Evolutionary conservation across 371 early-diverging fungal species (phyloP).

Genomic region (Rhizopus delemar): DNA sequence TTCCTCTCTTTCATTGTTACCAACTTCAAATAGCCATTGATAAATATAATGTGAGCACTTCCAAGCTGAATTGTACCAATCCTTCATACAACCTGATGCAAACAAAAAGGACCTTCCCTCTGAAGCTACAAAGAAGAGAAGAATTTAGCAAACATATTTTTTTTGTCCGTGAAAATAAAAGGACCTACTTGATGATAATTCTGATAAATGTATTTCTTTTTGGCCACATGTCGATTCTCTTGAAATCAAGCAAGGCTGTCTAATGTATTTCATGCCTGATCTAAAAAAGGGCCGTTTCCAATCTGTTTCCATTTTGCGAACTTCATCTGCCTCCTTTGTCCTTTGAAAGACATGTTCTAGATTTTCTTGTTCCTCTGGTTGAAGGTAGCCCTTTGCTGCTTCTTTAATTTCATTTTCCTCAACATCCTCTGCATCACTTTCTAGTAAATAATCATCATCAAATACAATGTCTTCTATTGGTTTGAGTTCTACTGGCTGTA

Average conservation of each 20-base stretch:
- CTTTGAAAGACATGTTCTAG: background rate
- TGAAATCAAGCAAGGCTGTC: constrained; percentile 16
- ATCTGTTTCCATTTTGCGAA: background rate
- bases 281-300: constrained; percentile 21
- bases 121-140: constrained; percentile 3
- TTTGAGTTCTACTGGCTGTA: background rate
- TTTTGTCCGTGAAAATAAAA: background rate
- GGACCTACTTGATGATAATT: constrained; percentile 14
- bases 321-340: background rate
- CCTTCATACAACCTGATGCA: constrained; percentile 25
- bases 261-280: constrained; percentile 1
- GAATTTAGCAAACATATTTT: background rate
- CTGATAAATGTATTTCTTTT: constrained; percentile 30
- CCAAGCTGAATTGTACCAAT: constrained; percentile 42
- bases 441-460: background rate
- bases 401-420: background rate
- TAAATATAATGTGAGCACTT: constrained; percentile 39
- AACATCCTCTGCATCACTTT: background rate
- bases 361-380: background rate
- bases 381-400: background rate
- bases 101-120: constrained; percentile 34
- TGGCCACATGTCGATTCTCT: constrained; percentile 10
- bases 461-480: background rate
- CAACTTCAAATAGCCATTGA: constrained; percentile 46
- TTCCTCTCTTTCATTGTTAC: constrained; percentile 16